Evolutionary conservation across 371 early-diverging fungal species (phyloP).

Genomic region (Mucor ambiguus): DNA sequence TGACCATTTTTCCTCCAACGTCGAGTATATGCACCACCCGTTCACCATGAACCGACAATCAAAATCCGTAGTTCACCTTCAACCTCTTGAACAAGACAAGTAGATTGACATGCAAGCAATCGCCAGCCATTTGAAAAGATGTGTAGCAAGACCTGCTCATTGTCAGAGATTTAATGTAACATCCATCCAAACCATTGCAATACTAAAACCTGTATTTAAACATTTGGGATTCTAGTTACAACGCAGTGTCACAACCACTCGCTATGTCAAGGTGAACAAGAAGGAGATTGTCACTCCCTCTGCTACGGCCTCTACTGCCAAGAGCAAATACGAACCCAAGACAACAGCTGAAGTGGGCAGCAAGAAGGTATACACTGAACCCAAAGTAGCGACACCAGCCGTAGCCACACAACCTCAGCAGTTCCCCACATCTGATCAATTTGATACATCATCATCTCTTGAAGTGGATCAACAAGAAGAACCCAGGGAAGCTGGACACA

Average conservation of each 20-base stretch:
- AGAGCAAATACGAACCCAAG: not conserved
- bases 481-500: slow-evolving; percentile 23
- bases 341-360: not conserved
- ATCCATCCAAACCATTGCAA: not conserved
- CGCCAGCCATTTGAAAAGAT: slow-evolving; percentile 6
- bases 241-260: slow-evolving; percentile 19
- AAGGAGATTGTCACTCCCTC: not conserved
- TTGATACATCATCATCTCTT: slow-evolving; percentile 12
- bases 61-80: not conserved
- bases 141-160: not conserved
- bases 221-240: slow-evolving; percentile 1
- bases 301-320: not conserved
- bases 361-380: not conserved
- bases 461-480: not conserved
- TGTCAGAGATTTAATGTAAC: not conserved
- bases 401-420: slow-evolving; percentile 3
- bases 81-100: not conserved
- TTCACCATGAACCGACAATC: not conserved
- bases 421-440: slow-evolving; percentile 21
- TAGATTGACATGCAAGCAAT: slow-evolving; percentile 12
- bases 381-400: not conserved
- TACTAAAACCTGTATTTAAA: not conserved
- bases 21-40: not conserved
- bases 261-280: slow-evolving; percentile 12
- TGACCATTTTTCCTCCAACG: not conserved